A percentile compares a stretch with the other conserved stretches of the same genome.
These are phyloP conservation scores for Neurospora pannonica DNA, from an alignment of 495 filamentous ascomycete genomes.

Conservation along the genomic window DNA sequence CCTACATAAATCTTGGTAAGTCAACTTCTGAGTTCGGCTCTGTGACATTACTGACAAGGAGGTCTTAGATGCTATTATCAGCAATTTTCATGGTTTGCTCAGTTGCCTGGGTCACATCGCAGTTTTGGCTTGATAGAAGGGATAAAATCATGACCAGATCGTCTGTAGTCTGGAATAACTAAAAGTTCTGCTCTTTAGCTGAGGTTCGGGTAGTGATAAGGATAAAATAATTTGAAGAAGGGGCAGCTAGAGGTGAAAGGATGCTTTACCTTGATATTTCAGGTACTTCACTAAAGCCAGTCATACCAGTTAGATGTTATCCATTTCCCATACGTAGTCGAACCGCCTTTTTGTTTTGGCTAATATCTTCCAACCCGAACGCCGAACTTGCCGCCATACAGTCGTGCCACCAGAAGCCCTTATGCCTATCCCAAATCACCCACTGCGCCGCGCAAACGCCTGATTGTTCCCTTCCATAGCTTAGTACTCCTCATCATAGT, in stretches of 20 bases:
- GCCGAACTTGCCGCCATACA: not conserved
- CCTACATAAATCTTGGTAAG: not conserved
- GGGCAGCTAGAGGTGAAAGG: not conserved
- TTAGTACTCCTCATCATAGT: slow-evolving; percentile 11
- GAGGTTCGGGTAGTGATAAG: not conserved
- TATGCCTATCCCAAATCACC: not conserved
- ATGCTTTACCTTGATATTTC: not conserved
- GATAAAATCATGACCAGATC: no score
- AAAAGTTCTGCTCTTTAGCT: not conserved
- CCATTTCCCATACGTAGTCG: not conserved
- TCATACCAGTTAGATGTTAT: not conserved
- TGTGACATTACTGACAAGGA: not conserved
- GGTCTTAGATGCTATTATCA: not conserved
- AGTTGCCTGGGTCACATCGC: not conserved
- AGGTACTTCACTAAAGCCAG: not conserved
- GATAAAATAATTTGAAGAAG: not conserved
- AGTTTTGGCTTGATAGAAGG: not conserved
- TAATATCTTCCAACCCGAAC: not conserved
- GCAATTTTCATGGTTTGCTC: not conserved
- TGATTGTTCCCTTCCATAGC: not conserved
- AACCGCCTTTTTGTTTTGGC: not conserved
- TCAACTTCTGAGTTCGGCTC: not conserved
- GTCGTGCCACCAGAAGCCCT: not conserved
- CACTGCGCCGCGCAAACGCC: not conserved
- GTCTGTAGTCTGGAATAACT: not conserved